Evolutionary conservation across 1,284 basidiomycete species (phyloP).

Genomic region (Sphaerobolus stellatus): DNA sequence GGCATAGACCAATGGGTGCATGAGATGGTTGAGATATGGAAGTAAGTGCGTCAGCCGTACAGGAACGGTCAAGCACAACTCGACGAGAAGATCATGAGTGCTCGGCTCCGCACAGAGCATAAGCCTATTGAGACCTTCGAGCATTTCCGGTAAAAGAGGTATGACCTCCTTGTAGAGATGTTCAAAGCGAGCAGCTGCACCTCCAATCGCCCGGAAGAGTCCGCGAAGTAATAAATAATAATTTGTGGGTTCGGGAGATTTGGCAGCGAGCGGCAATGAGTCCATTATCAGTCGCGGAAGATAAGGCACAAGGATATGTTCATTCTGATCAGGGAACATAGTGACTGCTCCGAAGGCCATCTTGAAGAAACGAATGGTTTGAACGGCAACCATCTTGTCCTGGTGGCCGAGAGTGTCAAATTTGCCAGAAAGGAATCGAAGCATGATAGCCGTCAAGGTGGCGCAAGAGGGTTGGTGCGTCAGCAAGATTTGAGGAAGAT

Average conservation of each 20-base stretch:
- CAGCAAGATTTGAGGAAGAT: slow-evolving; percentile 87
- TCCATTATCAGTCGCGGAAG: slow-evolving; percentile 95
- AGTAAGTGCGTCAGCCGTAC: slow-evolving; percentile 94
- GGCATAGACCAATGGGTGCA: slow-evolving; percentile 95
- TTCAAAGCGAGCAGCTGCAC: slow-evolving; percentile 91
- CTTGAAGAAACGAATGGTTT: slow-evolving; percentile 92
- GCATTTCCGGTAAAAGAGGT: slow-evolving; percentile 94
- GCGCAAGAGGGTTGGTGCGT: slow-evolving; percentile 82
- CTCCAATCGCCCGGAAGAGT: slow-evolving; percentile 96
- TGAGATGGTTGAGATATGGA: slow-evolving; percentile 93
- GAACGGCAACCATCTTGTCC: slow-evolving; percentile 72
- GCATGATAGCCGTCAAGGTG: slow-evolving; percentile 89
- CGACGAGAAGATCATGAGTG: slow-evolving; percentile 90
- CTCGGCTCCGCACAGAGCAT: slow-evolving; percentile 75
- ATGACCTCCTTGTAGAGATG: slow-evolving; percentile 95
- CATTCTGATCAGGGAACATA: slow-evolving; percentile 77
- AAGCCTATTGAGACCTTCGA: slow-evolving; percentile 92
- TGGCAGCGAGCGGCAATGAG: slow-evolving; percentile 92
- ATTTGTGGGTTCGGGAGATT: slow-evolving; percentile 87
- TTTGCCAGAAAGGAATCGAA: slow-evolving; percentile 83
- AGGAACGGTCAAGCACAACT: slow-evolving; percentile 96
- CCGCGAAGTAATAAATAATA: slow-evolving; percentile 95
- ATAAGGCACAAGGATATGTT: slow-evolving; percentile 90
- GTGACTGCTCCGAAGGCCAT: slow-evolving; percentile 94
- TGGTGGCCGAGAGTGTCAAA: slow-evolving; percentile 85